Percentiles rank a stretch among this genome's conserved stretches.
Conservation (phyloP, 108 stramenopile genomes). For the Hondaea fermentalgiana region DNA sequence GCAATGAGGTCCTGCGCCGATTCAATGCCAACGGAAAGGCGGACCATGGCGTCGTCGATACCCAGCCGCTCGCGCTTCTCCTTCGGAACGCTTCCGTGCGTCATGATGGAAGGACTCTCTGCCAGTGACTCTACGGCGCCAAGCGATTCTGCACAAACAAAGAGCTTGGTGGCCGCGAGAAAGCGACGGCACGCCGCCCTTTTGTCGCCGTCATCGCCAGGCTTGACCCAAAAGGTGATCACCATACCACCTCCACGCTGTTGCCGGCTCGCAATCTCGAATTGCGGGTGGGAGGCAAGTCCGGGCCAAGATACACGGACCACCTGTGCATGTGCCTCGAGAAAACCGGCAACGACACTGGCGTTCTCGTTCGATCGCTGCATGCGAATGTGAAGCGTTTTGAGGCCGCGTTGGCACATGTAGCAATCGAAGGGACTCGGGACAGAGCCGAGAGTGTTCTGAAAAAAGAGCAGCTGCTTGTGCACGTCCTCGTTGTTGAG, state of each 20-base stretch:
- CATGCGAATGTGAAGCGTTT: conserved; percentile 78
- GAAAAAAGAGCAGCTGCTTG: conserved; percentile 62
- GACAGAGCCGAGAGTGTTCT: conserved; percentile 81
- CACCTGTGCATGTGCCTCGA: conserved; percentile 57
- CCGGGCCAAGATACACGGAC: conserved; percentile 76
- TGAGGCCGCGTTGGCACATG: conserved; percentile 72
- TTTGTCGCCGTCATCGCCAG: conserved; percentile 59
- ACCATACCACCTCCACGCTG: conserved; percentile 64
- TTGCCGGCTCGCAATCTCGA: conserved; percentile 64
- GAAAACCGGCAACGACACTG: conserved; percentile 54
- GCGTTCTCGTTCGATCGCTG: conserved; percentile 59
- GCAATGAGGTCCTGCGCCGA: conserved; percentile 58
- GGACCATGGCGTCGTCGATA: conserved; percentile 71
- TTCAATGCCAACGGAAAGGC: conserved; percentile 80
- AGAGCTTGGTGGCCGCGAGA: conserved; percentile 58
- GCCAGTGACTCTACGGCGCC: conserved; percentile 92
- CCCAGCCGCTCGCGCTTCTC: conserved; percentile 65
- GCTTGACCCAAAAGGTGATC: conserved; percentile 74
- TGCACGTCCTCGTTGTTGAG: conserved; percentile 55
- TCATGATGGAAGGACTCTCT: conserved; percentile 84
- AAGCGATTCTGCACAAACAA: conserved; percentile 74
- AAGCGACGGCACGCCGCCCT: conserved; percentile 39
- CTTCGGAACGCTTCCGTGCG: conserved; percentile 65
- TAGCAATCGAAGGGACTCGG: conserved; percentile 78
- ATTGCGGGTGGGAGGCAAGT: conserved; percentile 67